A percentile compares a stretch with the other conserved stretches of the same genome.
These are phyloP conservation scores for Mucor indicus DNA, from an alignment of 371 early-diverging fungal species.

Conservation along the genomic window DNA sequence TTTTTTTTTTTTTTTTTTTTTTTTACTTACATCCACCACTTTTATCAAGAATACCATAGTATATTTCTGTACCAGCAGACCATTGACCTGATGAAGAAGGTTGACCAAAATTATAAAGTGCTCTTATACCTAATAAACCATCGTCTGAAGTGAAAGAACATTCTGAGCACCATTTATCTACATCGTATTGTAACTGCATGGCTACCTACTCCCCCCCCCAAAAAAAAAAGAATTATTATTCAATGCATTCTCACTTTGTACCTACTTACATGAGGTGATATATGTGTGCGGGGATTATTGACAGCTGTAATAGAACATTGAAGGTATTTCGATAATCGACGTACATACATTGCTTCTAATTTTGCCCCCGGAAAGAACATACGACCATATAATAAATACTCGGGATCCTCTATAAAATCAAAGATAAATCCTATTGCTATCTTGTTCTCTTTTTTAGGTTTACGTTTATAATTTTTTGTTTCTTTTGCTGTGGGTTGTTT, in stretches of 20 bases:
- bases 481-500: not conserved
- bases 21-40: constrained; percentile 82
- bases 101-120: constrained; percentile 71
- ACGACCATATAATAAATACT: constrained; percentile 71
- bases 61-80: constrained; percentile 79
- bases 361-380: constrained; percentile 76
- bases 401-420: constrained; percentile 14
- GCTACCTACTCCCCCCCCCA: too few species aligned
- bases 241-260: too few species aligned
- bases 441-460: too few species aligned
- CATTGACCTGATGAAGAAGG: constrained; percentile 51
- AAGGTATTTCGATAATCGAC: constrained; percentile 55
- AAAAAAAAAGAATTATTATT: too few species aligned
- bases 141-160: constrained; percentile 74
- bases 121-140: constrained; percentile 73
- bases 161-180: constrained; percentile 76
- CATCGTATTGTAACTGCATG: constrained; percentile 71
- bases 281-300: constrained; percentile 49
- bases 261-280: constrained; percentile 52
- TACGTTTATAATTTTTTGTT: constrained; percentile 6
- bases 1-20: too few species aligned
- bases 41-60: constrained; percentile 79
- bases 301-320: constrained; percentile 74
- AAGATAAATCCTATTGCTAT: not conserved
- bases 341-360: constrained; percentile 72